Conservation (phyloP, 176 grass and related monocot genomes). For the Miscanthus lutarioriparius region DNA sequence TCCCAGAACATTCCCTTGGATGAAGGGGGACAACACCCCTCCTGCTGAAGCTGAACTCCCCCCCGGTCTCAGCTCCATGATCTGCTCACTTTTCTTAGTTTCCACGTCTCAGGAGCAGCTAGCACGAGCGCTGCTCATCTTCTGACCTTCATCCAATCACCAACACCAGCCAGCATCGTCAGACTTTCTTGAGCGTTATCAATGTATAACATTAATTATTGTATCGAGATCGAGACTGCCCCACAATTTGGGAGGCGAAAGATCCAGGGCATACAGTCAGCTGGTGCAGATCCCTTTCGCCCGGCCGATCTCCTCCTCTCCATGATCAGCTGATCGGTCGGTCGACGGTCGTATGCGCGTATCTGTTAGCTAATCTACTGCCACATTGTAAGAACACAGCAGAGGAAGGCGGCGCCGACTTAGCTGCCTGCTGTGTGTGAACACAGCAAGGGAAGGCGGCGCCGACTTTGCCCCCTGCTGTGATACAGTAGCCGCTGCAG, state of each 20-base stretch:
- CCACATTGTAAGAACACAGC: too few relatives aligned
- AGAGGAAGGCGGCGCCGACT: too few relatives aligned
- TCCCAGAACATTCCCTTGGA: constrained; percentile 45
- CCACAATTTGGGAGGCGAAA: constrained; percentile 3
- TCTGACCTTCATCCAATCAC: constrained; percentile 18
- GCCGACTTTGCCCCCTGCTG: too few relatives aligned
- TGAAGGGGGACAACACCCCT: not conserved
- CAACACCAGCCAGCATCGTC: not conserved
- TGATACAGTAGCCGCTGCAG: too few relatives aligned
- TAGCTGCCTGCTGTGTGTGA: too few relatives aligned
- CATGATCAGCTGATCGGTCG: not conserved
- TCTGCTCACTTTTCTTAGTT: constrained; percentile 39
- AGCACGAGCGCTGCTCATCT: constrained; percentile 7
- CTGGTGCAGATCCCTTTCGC: constrained; percentile 37
- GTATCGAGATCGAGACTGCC: not conserved
- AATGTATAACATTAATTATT: constrained; percentile 43
- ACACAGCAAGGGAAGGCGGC: too few relatives aligned
- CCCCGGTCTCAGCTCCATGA: not conserved
- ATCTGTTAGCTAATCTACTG: too few relatives aligned
- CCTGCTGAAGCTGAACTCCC: not conserved
- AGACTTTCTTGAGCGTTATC: not conserved
- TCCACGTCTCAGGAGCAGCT: constrained; percentile 42
- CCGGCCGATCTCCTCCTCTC: not conserved
- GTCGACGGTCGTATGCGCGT: not conserved
- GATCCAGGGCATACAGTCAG: constrained; percentile 17